Percentiles rank a stretch among this genome's conserved stretches.
These are phyloP conservation scores for Warburgia ugandensis DNA, from an alignment of 164 flowering plant species.

Conservation along the genomic window DNA sequence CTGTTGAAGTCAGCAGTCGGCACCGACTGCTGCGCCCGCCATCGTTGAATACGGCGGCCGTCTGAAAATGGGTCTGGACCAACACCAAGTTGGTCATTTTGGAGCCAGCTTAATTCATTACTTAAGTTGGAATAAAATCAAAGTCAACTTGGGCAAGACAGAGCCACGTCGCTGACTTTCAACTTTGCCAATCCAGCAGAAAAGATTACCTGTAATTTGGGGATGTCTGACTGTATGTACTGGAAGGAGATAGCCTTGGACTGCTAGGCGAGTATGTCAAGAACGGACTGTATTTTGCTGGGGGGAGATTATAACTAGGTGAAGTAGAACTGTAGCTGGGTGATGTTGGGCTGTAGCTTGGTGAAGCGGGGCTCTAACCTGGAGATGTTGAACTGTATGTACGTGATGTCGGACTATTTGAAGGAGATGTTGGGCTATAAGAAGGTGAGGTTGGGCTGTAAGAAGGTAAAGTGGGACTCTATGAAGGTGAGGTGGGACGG, in stretches of 20 bases:
- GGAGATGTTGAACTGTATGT: constrained; percentile 84
- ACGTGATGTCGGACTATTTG: constrained; percentile 87
- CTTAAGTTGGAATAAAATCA: too few relatives aligned
- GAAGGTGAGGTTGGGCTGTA: constrained; percentile 94
- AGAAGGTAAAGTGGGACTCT: constrained; percentile 89
- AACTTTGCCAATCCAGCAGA: too few relatives aligned
- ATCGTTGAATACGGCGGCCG: too few relatives aligned
- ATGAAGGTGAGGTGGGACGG: constrained; percentile 89
- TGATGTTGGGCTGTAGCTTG: constrained; percentile 72
- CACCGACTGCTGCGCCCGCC: too few relatives aligned
- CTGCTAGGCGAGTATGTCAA: constrained; percentile 88
- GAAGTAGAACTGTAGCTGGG: constrained; percentile 74
- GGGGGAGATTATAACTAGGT: constrained; percentile 53
- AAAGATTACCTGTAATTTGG: constrained; percentile 98
- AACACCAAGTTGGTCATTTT: too few relatives aligned
- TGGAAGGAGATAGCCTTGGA: constrained; percentile 73
- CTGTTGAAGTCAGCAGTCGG: too few relatives aligned
- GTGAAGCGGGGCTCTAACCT: constrained; percentile 78
- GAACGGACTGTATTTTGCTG: constrained; percentile 78
- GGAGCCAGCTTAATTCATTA: too few relatives aligned
- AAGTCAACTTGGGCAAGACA: too few relatives aligned
- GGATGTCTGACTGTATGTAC: constrained; percentile 85
- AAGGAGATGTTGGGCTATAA: constrained; percentile 91
- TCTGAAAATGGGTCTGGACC: too few relatives aligned
- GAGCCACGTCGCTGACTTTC: too few relatives aligned